These are phyloP conservation scores for Penicillium sclerotiorum DNA, from an alignment of 2,329 filamentous ascomycete species.

Conservation along the genomic window DNA sequence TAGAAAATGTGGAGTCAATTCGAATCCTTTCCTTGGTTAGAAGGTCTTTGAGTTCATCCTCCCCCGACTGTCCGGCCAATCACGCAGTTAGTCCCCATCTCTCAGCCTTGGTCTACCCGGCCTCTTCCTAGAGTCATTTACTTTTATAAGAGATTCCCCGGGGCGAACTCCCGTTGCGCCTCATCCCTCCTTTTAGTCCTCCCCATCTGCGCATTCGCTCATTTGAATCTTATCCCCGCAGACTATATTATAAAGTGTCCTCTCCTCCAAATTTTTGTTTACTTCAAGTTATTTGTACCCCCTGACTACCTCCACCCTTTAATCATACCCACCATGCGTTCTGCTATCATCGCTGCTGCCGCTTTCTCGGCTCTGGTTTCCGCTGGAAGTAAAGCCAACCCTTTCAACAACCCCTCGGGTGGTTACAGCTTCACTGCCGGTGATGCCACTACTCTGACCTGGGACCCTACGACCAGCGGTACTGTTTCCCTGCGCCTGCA, in stretches of 20 bases:
- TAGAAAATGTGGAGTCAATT: too few species aligned
- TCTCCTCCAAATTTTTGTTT: background rate
- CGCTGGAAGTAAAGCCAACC: conserved; percentile 46
- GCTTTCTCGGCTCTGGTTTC: conserved; percentile 48
- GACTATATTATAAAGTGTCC: background rate
- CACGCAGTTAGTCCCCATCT: conserved; percentile 1
- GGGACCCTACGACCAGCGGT: conserved; percentile 53
- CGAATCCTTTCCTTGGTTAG: too few species aligned
- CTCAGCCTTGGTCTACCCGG: background rate
- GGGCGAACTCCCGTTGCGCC: background rate
- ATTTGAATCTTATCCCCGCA: conserved; percentile 7
- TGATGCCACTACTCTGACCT: conserved; percentile 49
- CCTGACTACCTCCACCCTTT: too few species aligned
- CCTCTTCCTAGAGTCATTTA: background rate
- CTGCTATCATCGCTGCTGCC: conserved; percentile 46
- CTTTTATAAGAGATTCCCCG: conserved; percentile 5
- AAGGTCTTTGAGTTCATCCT: too few species aligned
- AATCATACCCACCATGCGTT: conserved; percentile 45
- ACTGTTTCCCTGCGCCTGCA: conserved; percentile 57
- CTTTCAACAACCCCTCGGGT: conserved; percentile 50
- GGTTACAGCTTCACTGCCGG: conserved; percentile 53
- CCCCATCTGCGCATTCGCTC: conserved; percentile 7
- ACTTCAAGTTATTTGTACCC: background rate
- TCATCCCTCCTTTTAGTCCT: conserved; percentile 1
- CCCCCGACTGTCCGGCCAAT: too few species aligned